Evolutionary conservation across 768 basidiomycete species (phyloP).

Genomic region (Terana coerulea): DNA sequence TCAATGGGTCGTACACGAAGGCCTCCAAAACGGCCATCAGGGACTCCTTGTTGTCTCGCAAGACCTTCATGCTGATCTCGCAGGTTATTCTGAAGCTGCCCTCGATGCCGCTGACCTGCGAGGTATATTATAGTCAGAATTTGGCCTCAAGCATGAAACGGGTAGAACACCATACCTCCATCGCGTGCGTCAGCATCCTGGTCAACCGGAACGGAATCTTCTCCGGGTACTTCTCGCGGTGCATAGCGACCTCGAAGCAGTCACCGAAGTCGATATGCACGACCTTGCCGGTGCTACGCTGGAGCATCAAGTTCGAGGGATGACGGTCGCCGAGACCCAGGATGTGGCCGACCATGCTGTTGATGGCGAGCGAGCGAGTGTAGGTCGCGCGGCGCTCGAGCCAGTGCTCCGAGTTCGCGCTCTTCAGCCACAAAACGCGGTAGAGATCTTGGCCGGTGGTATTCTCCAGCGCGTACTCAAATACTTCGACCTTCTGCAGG

Average conservation of each 20-base stretch:
- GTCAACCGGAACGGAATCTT: slow-evolving; percentile 98
- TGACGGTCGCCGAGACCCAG: slow-evolving; percentile 97
- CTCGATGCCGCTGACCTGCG: slow-evolving; percentile 93
- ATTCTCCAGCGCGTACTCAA: slow-evolving; percentile 97
- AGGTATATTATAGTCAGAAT: slow-evolving; percentile 1
- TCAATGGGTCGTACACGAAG: slow-evolving; percentile 96
- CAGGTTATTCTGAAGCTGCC: slow-evolving; percentile 95
- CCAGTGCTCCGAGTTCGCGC: slow-evolving; percentile 95
- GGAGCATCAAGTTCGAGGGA: slow-evolving; percentile 91
- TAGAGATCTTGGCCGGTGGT: slow-evolving; percentile 98
- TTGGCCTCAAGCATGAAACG: not conserved
- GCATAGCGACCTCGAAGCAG: slow-evolving; percentile 98
- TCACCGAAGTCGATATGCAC: slow-evolving; percentile 98
- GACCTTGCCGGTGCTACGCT: slow-evolving; percentile 88
- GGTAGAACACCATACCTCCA: slow-evolving; percentile 71
- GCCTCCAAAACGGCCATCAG: slow-evolving; percentile 98
- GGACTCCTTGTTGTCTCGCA: slow-evolving; percentile 98
- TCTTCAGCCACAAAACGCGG: slow-evolving; percentile 94
- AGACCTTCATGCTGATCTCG: slow-evolving; percentile 96
- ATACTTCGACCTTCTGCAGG: slow-evolving; percentile 98
- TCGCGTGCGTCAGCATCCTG: slow-evolving; percentile 96
- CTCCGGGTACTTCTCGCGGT: slow-evolving; percentile 98
- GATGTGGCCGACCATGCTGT: slow-evolving; percentile 99
- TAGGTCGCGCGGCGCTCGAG: slow-evolving; percentile 94
- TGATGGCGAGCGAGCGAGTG: slow-evolving; percentile 92